These are phyloP conservation scores for Physaria fendleri DNA, from an alignment of 345 rosid species.

Conservation along the genomic window DNA sequence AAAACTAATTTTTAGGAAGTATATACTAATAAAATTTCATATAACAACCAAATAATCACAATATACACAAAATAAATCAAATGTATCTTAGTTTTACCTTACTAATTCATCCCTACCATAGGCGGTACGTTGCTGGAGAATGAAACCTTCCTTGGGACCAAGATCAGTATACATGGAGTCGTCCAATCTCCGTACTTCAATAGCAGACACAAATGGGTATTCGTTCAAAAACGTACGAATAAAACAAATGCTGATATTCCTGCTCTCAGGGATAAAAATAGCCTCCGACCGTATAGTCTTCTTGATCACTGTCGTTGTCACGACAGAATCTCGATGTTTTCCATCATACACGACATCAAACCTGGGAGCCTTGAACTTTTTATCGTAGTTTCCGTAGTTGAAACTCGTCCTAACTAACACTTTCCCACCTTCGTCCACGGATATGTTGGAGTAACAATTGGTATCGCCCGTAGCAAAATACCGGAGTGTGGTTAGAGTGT, in stretches of 20 bases:
- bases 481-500: conserved; percentile 14
- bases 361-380: neutral
- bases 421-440: conserved; percentile 18
- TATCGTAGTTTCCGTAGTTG: conserved; percentile 16
- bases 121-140: conserved; percentile 9
- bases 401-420: conserved; percentile 21
- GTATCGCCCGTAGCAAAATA: conserved; percentile 14
- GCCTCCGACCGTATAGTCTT: conserved; percentile 2
- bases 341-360: conserved; percentile 23
- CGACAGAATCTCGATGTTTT: conserved; percentile 10
- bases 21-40: too few species aligned
- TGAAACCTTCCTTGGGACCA: conserved; percentile 17
- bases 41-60: too few species aligned
- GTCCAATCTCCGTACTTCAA: conserved; percentile 22
- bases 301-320: neutral
- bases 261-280: conserved; percentile 5
- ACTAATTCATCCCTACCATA: conserved; percentile 8
- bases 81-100: too few species aligned
- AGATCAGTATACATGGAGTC: conserved; percentile 19
- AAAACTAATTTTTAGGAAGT: neutral
- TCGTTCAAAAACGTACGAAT: conserved; percentile 3
- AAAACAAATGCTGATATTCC: conserved; percentile 9
- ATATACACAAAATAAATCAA: too few species aligned
- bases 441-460: conserved; percentile 22
- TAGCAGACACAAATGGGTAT: conserved; percentile 14